Conservation (phyloP, 106 monocot species). For the Gastrodia elata region DNA sequence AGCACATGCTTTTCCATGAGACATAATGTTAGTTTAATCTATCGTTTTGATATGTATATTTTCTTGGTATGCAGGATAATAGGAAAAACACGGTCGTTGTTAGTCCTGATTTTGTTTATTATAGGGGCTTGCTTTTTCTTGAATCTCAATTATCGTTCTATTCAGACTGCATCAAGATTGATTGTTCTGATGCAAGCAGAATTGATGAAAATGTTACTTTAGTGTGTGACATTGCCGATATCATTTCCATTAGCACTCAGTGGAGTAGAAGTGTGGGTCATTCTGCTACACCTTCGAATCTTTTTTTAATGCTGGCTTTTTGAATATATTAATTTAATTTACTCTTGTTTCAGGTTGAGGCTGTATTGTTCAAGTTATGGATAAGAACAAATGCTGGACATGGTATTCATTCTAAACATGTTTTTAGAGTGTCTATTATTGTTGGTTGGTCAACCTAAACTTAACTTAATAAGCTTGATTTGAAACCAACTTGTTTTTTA, state of each 20-base stretch:
- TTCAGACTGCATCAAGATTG: slow-evolving; percentile 5
- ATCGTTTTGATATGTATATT: not conserved
- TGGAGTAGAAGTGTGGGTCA: slow-evolving; percentile 11
- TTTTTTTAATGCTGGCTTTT: not conserved
- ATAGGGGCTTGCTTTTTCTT: not conserved
- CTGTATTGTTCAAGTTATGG: slow-evolving; percentile 8
- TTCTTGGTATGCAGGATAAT: slow-evolving; percentile 7
- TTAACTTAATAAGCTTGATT: too few species aligned
- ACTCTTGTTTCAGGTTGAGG: slow-evolving; percentile 5
- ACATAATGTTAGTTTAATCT: not conserved
- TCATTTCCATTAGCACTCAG: slow-evolving; percentile 1
- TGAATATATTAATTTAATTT: not conserved
- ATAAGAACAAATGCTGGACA: slow-evolving; percentile 1
- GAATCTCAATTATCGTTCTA: slow-evolving; percentile 9
- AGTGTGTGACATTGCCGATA: slow-evolving; percentile 6
- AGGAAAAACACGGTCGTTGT: not conserved
- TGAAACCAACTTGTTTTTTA: too few species aligned
- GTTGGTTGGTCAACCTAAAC: too few species aligned
- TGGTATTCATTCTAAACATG: not conserved
- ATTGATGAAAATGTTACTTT: not conserved
- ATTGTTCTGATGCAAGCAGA: slow-evolving; percentile 5
- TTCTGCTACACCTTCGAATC: not conserved
- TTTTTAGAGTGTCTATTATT: too few species aligned
- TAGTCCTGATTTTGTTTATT: slow-evolving; percentile 7
- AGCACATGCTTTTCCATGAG: not conserved